Conservation (phyloP, 164 flowering plant species). For the grape (Vitis vinifera) region ASM3070453v1 NC_081809.1:17235501-17236000, state of each 20-base stretch:
- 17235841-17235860: constrained; percentile 11
- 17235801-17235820: constrained; percentile 18
- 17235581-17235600: constrained; percentile 7
- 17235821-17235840: constrained; percentile 18
- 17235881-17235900: not conserved
- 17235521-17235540: no score
- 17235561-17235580: constrained; percentile 4
- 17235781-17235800: not conserved
- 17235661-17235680: constrained; percentile 9
- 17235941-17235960: not conserved
- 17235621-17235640: not conserved
- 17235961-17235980: not conserved
- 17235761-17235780: not conserved
- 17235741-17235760: no score
- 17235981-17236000: not conserved
- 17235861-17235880: constrained; percentile 4
- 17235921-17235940: no score
- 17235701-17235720: constrained; percentile 17
- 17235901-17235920: not conserved
- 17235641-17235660: constrained; percentile 9
- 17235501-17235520: not conserved
- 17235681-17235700: constrained; percentile 16
- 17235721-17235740: not conserved
- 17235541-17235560: no score
- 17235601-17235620: constrained; percentile 7